Evolutionary conservation across 345 rosid genomes (phyloP), one percentile per base, ranked within the genome.

Genomic region (Gossypium bickii): DNA sequence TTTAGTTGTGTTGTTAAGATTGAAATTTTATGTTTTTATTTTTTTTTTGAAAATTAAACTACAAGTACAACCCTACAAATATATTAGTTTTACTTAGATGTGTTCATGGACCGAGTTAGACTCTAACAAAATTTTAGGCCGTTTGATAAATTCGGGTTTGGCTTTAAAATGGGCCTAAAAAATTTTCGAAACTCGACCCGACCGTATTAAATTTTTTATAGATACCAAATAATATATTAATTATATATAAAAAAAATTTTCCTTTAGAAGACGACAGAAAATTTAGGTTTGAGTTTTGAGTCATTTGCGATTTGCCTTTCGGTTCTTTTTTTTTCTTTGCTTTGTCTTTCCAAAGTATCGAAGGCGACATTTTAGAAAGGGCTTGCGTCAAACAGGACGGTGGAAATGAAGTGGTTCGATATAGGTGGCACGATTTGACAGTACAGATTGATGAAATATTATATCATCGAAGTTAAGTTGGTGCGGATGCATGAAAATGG

Each of bases 401-500:
- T 78, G 71, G 18, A 25, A 9, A 64, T 41, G 79, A 9, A 70
- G 76, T 47, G 3, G 64, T 71, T 74, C 74, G 41, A 38, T 4
- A 24, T 56, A 55, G 49, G 53, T 53, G 57, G 64, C 76, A 61
- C 48, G 64, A 48, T 51, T 70, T 73, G 67, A 60, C 78, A 29
- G 52, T 48, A 72, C 0, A 22, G 52, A 34, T 20, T 2, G 12
- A 53, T 63, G 27, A 64, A 13, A 15, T 53, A 59, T 56, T 70
- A 57, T 67, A 51, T 77, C 81, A 72, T 59, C 82, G 48, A 52
- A 29, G 70, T 6, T 74, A 17, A 18, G 58, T 64, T 20, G 70
- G 7, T 72, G 57, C 57, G 43, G 47, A 16, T 65, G 63, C 41
- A n/a, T 34, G 51, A 72, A 20, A 77, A 56, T 78, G 68, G 47